These are phyloP conservation scores for Talaromyces sp. DNA, from an alignment of 2,329 filamentous ascomycete species.

Conservation along the genomic window DNA sequence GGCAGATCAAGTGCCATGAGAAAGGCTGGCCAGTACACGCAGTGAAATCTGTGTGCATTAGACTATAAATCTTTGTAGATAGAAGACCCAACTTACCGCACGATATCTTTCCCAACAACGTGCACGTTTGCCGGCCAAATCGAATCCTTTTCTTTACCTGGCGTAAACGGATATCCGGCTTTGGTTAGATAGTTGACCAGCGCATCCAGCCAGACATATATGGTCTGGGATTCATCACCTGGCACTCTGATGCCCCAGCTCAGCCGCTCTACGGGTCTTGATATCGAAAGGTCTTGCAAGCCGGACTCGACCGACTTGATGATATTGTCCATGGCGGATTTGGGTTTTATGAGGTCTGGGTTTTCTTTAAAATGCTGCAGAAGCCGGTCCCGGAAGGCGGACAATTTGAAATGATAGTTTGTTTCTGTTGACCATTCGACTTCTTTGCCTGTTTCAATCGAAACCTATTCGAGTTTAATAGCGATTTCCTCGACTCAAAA, in stretches of 20 bases:
- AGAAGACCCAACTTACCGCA: conserved; percentile 49
- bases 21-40: conserved; percentile 96
- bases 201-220: conserved; percentile 98
- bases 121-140: conserved; percentile 92
- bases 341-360: conserved; percentile 70
- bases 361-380: conserved; percentile 75
- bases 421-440: conserved; percentile 92
- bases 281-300: conserved; percentile 83
- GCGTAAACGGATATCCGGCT: conserved; percentile 72
- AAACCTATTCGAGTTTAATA: conserved; percentile 42
- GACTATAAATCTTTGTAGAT: neutral
- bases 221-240: conserved; percentile 76
- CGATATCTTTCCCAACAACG: conserved; percentile 92
- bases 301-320: conserved; percentile 69
- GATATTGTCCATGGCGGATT: conserved; percentile 69
- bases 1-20: conserved; percentile 82
- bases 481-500: neutral
- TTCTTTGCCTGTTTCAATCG: conserved; percentile 80
- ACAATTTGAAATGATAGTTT: conserved; percentile 93
- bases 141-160: conserved; percentile 55
- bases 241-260: conserved; percentile 88
- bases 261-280: conserved; percentile 70
- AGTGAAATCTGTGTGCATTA: conserved; percentile 62
- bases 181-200: conserved; percentile 90
- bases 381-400: conserved; percentile 71